Evolutionary conservation across 352 stramenopile species (phyloP).

Genomic region (Phytophthora ramorum): DNA sequence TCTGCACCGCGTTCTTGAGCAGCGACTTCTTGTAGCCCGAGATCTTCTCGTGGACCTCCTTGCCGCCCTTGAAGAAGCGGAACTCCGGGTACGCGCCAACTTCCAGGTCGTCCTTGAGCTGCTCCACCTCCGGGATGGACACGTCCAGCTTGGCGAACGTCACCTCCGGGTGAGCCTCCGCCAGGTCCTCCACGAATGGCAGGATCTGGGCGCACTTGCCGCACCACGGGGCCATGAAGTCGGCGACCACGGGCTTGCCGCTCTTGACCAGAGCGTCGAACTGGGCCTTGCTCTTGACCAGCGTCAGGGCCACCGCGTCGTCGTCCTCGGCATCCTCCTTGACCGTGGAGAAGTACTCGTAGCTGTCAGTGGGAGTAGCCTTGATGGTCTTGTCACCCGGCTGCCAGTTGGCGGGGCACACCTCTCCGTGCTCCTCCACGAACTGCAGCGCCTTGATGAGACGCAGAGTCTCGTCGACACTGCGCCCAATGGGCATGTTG

Average conservation of each 20-base stretch:
- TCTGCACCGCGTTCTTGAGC: slow-evolving; percentile 74
- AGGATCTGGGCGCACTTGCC: slow-evolving; percentile 89
- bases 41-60: slow-evolving; percentile 74
- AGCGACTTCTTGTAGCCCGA: slow-evolving; percentile 88
- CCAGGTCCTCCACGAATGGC: slow-evolving; percentile 76
- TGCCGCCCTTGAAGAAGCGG: slow-evolving; percentile 86
- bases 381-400: slow-evolving; percentile 92
- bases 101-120: slow-evolving; percentile 77
- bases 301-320: slow-evolving; percentile 46
- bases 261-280: slow-evolving; percentile 70
- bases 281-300: slow-evolving; percentile 66
- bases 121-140: slow-evolving; percentile 70
- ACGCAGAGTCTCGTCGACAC: slow-evolving; percentile 93
- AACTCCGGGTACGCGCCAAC: slow-evolving; percentile 85
- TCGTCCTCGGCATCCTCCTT: slow-evolving; percentile 58
- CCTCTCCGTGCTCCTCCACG: slow-evolving; percentile 91
- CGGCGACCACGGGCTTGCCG: slow-evolving; percentile 77
- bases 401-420: slow-evolving; percentile 94
- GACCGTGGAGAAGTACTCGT: slow-evolving; percentile 88
- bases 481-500: slow-evolving; percentile 93
- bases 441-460: slow-evolving; percentile 95
- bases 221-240: slow-evolving; percentile 90
- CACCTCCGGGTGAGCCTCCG: slow-evolving; percentile 67
- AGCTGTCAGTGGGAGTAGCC: slow-evolving; percentile 78
- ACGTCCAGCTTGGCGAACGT: slow-evolving; percentile 86